These are phyloP conservation scores for Fusarium graminum DNA, from an alignment of 2,329 filamentous ascomycete species.

Conservation along the genomic window DNA sequence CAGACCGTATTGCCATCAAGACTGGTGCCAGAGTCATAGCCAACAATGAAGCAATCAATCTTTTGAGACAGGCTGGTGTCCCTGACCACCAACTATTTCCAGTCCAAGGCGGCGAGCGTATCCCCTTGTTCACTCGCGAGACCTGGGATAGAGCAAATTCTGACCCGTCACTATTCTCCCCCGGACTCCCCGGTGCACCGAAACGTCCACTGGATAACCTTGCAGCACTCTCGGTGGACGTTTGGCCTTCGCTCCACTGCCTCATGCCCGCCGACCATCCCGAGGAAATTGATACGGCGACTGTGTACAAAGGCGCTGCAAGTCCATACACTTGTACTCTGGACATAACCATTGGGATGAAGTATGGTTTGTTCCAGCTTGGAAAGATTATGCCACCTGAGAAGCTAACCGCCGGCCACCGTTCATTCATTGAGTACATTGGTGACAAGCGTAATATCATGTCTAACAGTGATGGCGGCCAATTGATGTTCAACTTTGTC, in stretches of 20 bases:
- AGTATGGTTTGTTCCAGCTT: not conserved
- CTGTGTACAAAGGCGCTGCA: not conserved
- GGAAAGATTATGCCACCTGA: not conserved
- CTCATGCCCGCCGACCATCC: slow-evolving; percentile 2
- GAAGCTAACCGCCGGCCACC: not conserved
- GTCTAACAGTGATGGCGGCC: not conserved
- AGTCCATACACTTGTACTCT: not conserved
- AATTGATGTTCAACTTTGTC: slow-evolving; percentile 8
- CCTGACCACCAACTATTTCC: not conserved
- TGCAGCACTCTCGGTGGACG: not conserved
- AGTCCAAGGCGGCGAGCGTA: not conserved
- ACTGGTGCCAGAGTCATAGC: slow-evolving; percentile 11
- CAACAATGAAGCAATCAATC: not conserved
- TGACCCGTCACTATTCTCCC: not conserved
- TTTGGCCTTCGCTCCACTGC: not conserved
- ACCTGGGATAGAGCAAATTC: fast-evolving
- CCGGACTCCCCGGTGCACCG: not conserved
- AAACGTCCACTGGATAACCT: not conserved
- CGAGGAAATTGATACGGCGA: not conserved
- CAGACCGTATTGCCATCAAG: slow-evolving; percentile 12
- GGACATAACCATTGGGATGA: not conserved
- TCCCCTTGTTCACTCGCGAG: not conserved
- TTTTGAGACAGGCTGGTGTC: not conserved
- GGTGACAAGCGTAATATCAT: not conserved
- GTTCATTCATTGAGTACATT: not conserved